Conservation (phyloP, 768 basidiomycete genomes). For the Rhodotorula babjevae region DNA sequence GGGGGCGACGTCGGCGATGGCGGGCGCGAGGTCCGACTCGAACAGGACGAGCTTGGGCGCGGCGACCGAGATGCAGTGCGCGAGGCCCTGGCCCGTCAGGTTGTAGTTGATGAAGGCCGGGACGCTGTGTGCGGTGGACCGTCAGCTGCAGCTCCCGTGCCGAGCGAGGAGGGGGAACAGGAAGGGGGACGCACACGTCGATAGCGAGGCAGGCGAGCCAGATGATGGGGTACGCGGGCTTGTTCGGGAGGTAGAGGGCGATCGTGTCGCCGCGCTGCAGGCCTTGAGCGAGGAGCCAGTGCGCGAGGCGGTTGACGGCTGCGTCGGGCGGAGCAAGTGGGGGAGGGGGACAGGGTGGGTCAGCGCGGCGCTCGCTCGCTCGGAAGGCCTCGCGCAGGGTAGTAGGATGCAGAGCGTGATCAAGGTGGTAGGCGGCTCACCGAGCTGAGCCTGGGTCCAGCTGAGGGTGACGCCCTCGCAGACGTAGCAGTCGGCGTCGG, state of each 20-base stretch:
- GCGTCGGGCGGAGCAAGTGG: not conserved
- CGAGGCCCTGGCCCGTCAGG: conserved; percentile 20
- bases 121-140: conserved; percentile 4
- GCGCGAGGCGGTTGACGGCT: conserved; percentile 28
- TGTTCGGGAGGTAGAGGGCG: conserved; percentile 37
- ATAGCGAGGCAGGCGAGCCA: conserved; percentile 35
- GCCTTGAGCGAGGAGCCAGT: conserved; percentile 14
- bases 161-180: too few relatives aligned
- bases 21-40: conserved; percentile 20
- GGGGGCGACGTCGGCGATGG: conserved; percentile 14
- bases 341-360: not conserved
- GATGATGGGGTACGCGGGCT: conserved; percentile 29
- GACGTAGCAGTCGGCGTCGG: conserved; percentile 18
- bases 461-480: conserved; percentile 15
- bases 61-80: conserved; percentile 34
- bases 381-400: too few relatives aligned
- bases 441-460: conserved; percentile 19
- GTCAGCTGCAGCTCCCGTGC: too few relatives aligned
- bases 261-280: conserved; percentile 23
- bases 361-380: too few relatives aligned
- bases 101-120: conserved; percentile 40
- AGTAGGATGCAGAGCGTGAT: too few relatives aligned
- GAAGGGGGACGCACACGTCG: conserved; percentile 11
- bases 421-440: not conserved
- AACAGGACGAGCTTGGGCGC: conserved; percentile 27